Evolutionary conservation across 805 yeast species (phyloP).

Genomic region (Ogataea pignaliae): DNA sequence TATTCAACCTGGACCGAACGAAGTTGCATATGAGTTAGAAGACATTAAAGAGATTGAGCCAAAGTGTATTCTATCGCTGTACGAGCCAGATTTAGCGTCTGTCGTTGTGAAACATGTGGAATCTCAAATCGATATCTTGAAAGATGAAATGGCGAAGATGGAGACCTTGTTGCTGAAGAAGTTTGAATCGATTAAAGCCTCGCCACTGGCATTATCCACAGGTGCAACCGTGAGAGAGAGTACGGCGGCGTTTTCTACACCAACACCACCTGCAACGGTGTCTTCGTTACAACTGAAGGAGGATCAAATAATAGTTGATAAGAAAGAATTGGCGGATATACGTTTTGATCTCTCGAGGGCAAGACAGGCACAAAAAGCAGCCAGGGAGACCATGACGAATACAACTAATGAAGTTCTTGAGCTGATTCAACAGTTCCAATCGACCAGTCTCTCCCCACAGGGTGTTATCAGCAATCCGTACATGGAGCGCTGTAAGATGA

Average conservation of each 20-base stretch:
- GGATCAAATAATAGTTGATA: slow-evolving; percentile 5
- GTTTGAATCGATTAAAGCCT: slow-evolving; percentile 19
- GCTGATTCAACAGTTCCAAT: slow-evolving; percentile 49
- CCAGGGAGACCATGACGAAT: slow-evolving; percentile 37
- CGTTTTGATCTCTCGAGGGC: slow-evolving; percentile 56
- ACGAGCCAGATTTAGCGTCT: slow-evolving; percentile 37
- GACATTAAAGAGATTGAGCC: slow-evolving; percentile 59
- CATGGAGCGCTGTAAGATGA: slow-evolving; percentile 71
- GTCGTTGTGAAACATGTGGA: slow-evolving; percentile 24
- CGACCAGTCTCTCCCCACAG: slow-evolving; percentile 22
- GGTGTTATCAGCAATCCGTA: slow-evolving; percentile 36
- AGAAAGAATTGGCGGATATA: slow-evolving; percentile 38
- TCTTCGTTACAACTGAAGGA: neutral
- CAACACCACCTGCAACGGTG: neutral
- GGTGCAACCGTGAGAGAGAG: neutral
- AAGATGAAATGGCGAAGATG: slow-evolving; percentile 24
- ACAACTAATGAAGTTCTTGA: slow-evolving; percentile 40
- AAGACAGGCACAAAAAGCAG: slow-evolving; percentile 48
- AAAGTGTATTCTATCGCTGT: slow-evolving; percentile 57
- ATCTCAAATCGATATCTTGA: slow-evolving; percentile 22
- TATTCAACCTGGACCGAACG: slow-evolving; percentile 54
- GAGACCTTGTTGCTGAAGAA: slow-evolving; percentile 23
- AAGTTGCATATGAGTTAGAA: slow-evolving; percentile 76
- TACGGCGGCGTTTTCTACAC: neutral
- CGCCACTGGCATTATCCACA: slow-evolving; percentile 7